Evolutionary conservation across 257 asterid genomes (phyloP).

Genomic region (Forsythia suspensa): DNA sequence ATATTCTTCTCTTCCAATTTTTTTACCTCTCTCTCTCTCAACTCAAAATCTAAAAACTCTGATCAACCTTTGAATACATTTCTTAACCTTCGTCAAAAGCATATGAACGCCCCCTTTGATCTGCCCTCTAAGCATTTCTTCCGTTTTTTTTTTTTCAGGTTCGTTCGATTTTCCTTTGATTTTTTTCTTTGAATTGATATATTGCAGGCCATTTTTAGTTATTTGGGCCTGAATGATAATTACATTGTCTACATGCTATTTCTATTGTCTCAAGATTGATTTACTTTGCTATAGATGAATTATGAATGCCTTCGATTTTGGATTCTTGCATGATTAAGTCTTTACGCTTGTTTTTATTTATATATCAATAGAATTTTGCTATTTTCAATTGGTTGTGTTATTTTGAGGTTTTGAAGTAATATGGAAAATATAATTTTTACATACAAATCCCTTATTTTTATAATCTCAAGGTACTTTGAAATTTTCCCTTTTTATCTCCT

Average conservation of each 20-base stretch:
- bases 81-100: constrained; percentile 15
- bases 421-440: neutral
- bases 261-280: constrained; percentile 10
- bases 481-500: neutral
- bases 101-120: constrained; percentile 25
- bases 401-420: constrained; percentile 12
- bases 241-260: constrained; percentile 3
- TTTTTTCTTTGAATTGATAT: constrained; percentile 1
- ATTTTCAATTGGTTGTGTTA: constrained; percentile 10
- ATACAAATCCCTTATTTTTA: neutral
- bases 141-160: constrained; percentile 32
- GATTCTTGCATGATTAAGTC: constrained; percentile 12
- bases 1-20: constrained; percentile 48
- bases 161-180: neutral
- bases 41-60: constrained; percentile 24
- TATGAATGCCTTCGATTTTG: constrained; percentile 9
- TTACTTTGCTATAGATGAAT: constrained; percentile 6
- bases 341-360: neutral
- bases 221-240: neutral
- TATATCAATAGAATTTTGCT: constrained; percentile 1
- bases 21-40: constrained; percentile 1
- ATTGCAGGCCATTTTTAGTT: constrained; percentile 21
- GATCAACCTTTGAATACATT: constrained; percentile 14
- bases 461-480: neutral
- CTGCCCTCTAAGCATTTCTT: constrained; percentile 15